These are phyloP conservation scores for Spinellus fusiger DNA, from an alignment of 192 early-diverging fungal species.

Conservation along the genomic window DNA sequence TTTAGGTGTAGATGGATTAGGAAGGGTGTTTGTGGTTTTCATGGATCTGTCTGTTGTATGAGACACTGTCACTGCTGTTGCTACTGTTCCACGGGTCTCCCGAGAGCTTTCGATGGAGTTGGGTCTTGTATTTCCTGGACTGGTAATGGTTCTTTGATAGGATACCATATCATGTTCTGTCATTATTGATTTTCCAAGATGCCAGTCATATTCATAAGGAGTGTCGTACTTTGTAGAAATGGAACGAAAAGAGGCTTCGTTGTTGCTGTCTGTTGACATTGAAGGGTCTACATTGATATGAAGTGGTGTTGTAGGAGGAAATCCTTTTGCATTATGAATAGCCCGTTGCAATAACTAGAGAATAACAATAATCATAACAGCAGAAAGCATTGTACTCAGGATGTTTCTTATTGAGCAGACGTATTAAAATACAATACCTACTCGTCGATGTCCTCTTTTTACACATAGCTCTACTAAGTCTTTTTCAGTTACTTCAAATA, in stretches of 20 bases:
- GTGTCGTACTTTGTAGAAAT: too few relatives aligned
- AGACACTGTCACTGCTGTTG: not conserved
- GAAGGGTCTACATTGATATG: slow-evolving; percentile 2
- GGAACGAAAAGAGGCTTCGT: not conserved
- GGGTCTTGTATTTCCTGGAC: not conserved
- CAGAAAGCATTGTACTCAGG: not conserved
- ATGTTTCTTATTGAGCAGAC: not conserved
- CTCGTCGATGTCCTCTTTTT: slow-evolving; percentile 39
- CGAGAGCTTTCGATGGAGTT: not conserved
- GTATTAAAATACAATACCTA: slow-evolving; percentile 13
- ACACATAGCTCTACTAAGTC: slow-evolving; percentile 33
- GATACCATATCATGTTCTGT: too few relatives aligned
- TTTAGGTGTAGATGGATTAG: not conserved
- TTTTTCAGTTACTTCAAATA: slow-evolving; percentile 33
- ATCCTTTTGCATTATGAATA: slow-evolving; percentile 22
- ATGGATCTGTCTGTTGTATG: too few relatives aligned
- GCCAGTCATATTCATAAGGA: too few relatives aligned
- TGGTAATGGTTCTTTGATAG: not conserved
- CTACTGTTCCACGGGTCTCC: not conserved
- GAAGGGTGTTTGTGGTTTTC: not conserved
- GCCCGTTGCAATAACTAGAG: slow-evolving; percentile 36
- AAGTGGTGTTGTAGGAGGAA: slow-evolving; percentile 23
- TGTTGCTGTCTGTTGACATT: not conserved
- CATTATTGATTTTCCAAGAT: too few relatives aligned
- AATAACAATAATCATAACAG: not conserved